Base-by-base conservation (phyloP, 164 flowering plant genomes). In the Piper betle region DNA sequence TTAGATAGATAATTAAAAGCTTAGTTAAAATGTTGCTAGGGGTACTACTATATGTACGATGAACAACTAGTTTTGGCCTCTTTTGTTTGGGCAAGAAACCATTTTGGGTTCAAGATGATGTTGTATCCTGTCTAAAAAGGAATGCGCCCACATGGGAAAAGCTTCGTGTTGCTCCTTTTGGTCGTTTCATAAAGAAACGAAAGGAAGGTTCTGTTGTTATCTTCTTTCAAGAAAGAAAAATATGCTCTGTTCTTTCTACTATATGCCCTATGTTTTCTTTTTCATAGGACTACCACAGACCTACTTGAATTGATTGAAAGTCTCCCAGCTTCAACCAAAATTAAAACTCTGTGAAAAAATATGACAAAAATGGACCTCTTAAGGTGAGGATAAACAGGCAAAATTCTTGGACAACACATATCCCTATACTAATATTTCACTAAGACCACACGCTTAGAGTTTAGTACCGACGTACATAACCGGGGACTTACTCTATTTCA, bases 131-230 rank as follows among this genome's bases (percentile, higher is more conserved):
- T 67, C 68, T 61, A 67, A 64, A 71, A 60, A 65, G 40, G 57
- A 43, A 64, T 57, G 62, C 62, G 53, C 66, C 40, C 39, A 42
- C 52, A 64, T 55, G 54, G 37, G 56, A 58, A 57, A 62, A 62
- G 70, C 58, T 58, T n/a, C 68, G 57, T 56, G 65, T 62, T 41
- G 55, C 40, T n/a, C 39, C 53, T 59, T 58, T 65, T 42, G 37
- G 52, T 53, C 63, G 56, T 64, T 64, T 56, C 68, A 65, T 69
- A 46, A 71, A 56, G 62, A 71, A 59, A 72, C 20, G 19, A 71
- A 68, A 68, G 71, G 60, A 54, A 69, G 67, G 46, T 66, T n/a
- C 66, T 57, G 70, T 62, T 68, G 59, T 55, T 53, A 62, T 60
- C 55, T 59, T 57, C 37, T 67, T 67, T 64, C 66, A 54, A 33